A percentile compares a stretch with the other conserved stretches of the same genome.
phyloP scores from a whole-genome alignment of 2,329 filamentous ascomycete species.

The Colletotrichum brevisporum region DNA sequence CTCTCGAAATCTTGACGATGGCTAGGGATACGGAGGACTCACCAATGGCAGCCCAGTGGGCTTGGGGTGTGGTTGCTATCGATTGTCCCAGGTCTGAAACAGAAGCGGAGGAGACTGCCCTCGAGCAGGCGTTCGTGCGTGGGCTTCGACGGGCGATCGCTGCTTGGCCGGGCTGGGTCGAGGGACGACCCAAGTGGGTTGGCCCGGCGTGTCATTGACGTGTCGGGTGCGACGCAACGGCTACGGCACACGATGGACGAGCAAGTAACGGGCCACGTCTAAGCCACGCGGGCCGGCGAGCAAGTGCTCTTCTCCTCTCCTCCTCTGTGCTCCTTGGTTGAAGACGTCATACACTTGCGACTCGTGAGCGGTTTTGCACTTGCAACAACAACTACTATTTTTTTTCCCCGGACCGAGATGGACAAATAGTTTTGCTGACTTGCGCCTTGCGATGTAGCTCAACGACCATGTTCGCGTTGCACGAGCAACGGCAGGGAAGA shows the following conservation, averaged over 20 bases:
- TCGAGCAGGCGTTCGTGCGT: slow-evolving; percentile 8
- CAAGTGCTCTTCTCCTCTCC: slow-evolving; percentile 18
- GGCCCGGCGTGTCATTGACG: slow-evolving; percentile 35
- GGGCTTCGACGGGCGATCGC: slow-evolving; percentile 22
- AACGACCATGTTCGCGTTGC: slow-evolving; percentile 84
- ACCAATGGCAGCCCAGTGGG: slow-evolving; percentile 25
- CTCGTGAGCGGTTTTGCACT: slow-evolving; percentile 7
- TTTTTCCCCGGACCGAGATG: neutral
- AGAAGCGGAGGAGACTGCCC: slow-evolving; percentile 30
- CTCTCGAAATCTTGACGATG: slow-evolving; percentile 27
- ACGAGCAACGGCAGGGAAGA: slow-evolving; percentile 85
- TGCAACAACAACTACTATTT: slow-evolving; percentile 8
- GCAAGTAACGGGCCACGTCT: neutral
- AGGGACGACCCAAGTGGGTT: slow-evolving; percentile 34
- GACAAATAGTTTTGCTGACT: slow-evolving; percentile 25
- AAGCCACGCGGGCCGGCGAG: slow-evolving; percentile 25
- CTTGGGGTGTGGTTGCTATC: slow-evolving; percentile 21
- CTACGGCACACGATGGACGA: neutral
- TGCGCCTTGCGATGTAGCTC: slow-evolving; percentile 62
- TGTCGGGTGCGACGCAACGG: slow-evolving; percentile 31
- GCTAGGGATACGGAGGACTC: slow-evolving; percentile 23
- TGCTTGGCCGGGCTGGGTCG: slow-evolving; percentile 19
- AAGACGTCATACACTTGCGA: slow-evolving; percentile 5
- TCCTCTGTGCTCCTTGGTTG: neutral
- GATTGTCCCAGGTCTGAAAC: slow-evolving; percentile 35